phyloP scores from a whole-genome alignment of 1,284 basidiomycete genomes.

The Cerioporus squamosus region DNA sequence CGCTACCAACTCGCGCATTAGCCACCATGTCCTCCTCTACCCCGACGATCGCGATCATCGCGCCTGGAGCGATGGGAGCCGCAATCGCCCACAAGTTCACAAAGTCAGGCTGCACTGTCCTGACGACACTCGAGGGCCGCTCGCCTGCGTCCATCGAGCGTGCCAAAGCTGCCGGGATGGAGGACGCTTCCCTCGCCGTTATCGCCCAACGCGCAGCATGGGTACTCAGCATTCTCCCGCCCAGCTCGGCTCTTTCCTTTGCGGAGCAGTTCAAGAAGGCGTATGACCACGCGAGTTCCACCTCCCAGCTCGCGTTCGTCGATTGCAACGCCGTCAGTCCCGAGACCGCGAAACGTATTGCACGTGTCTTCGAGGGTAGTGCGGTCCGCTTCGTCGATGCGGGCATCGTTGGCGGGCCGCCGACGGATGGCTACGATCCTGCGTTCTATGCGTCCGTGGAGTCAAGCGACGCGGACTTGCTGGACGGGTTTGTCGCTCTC shows the following conservation, averaged over 20 bases:
- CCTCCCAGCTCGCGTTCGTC: conserved; percentile 40
- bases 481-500: conserved; percentile 48
- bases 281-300: conserved; percentile 13
- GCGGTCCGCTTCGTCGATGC: conserved; percentile 56
- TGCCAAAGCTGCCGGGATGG: conserved; percentile 57
- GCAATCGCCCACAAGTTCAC: conserved; percentile 48
- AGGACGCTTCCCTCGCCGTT: conserved; percentile 48
- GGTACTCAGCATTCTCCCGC: conserved; percentile 62
- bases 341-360: conserved; percentile 51
- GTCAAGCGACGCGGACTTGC: conserved; percentile 36
- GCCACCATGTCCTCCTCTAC: conserved; percentile 10
- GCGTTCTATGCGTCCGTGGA: conserved; percentile 58
- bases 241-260: conserved; percentile 53
- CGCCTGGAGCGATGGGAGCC: conserved; percentile 49
- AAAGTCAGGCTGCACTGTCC: conserved; percentile 48
- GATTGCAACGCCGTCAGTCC: conserved; percentile 67
- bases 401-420: conserved; percentile 62
- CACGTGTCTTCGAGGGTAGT: conserved; percentile 45
- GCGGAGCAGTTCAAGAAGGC: conserved; percentile 47
- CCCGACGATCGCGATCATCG: conserved; percentile 46
- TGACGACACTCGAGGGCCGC: conserved; percentile 55
- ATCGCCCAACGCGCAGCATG: conserved; percentile 48
- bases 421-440: conserved; percentile 51
- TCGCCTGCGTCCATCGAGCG: conserved; percentile 51
- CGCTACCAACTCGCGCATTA: neutral